Percentiles rank a stretch among this genome's conserved stretches.
Evolutionary conservation across 306 rosid species (phyloP).

Genomic region (Dalbergia oliveri): DNA sequence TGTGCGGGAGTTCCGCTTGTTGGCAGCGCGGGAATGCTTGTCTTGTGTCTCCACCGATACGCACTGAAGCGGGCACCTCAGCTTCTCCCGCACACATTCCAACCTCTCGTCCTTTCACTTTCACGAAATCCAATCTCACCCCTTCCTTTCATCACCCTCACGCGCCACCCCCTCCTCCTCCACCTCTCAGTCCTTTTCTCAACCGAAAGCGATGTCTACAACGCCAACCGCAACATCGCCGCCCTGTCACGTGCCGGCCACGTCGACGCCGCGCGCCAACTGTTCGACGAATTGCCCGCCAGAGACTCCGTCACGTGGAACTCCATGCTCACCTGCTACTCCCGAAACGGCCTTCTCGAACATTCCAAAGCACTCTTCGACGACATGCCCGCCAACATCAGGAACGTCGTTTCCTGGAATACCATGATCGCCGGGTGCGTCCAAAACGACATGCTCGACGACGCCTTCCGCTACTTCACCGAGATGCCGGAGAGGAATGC

Average conservation of each 20-base stretch:
- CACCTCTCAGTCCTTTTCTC: slow-evolving; percentile 33
- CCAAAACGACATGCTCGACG: slow-evolving; percentile 56
- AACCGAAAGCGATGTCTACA: slow-evolving; percentile 43
- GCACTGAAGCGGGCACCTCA: neutral
- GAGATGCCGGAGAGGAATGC: slow-evolving; percentile 53
- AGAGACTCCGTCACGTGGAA: slow-evolving; percentile 65
- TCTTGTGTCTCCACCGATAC: neutral
- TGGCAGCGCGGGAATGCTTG: slow-evolving; percentile 10
- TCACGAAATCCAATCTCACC: neutral
- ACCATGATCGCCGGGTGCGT: slow-evolving; percentile 59
- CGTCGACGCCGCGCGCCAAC: slow-evolving; percentile 50
- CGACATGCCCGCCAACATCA: slow-evolving; percentile 45
- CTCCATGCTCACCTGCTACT: slow-evolving; percentile 59
- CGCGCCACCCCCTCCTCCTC: slow-evolving; percentile 10
- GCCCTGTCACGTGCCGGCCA: slow-evolving; percentile 50
- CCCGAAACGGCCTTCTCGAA: slow-evolving; percentile 52
- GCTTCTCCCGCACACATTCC: slow-evolving; percentile 1
- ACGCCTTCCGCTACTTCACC: slow-evolving; percentile 50
- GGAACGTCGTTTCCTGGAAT: slow-evolving; percentile 65
- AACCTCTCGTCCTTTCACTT: slow-evolving; percentile 4
- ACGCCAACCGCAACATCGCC: slow-evolving; percentile 49
- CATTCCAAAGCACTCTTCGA: slow-evolving; percentile 53
- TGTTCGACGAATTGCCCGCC: slow-evolving; percentile 61
- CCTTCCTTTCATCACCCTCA: neutral
- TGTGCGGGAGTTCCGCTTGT: neutral